These are phyloP conservation scores for Yarrowia galli DNA, from an alignment of 1,139 yeast species.

Conservation along the genomic window DNA sequence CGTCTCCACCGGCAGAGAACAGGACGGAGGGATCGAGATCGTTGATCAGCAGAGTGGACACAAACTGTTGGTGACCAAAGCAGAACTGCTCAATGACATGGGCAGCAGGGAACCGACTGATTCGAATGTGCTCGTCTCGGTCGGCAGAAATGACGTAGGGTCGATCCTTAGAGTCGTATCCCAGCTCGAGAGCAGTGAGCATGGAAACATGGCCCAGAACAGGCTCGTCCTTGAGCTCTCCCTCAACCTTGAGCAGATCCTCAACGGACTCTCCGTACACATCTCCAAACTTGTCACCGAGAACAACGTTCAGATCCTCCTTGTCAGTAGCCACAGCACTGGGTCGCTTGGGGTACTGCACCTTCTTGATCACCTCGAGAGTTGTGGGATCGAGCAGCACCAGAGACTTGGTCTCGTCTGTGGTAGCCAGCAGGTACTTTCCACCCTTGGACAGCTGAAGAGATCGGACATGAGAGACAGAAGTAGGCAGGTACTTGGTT, in stretches of 20 bases:
- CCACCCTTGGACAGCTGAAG: constrained; percentile 63
- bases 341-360: constrained; percentile 88
- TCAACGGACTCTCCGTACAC: constrained; percentile 64
- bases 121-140: constrained; percentile 93
- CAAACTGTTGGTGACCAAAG: constrained; percentile 86
- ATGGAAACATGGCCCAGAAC: constrained; percentile 95
- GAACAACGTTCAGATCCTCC: constrained; percentile 60
- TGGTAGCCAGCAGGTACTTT: constrained; percentile 66
- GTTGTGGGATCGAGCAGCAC: constrained; percentile 51
- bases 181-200: constrained; percentile 75
- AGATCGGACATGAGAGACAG: constrained; percentile 58
- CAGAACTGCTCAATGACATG: constrained; percentile 81
- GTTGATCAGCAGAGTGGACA: constrained; percentile 67
- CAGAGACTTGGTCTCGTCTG: constrained; percentile 87
- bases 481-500: constrained; percentile 32
- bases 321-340: constrained; percentile 69
- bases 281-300: constrained; percentile 98
- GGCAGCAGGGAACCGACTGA: constrained; percentile 82
- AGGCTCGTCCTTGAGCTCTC: constrained; percentile 60
- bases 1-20: constrained; percentile 92
- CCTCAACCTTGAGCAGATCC: constrained; percentile 44
- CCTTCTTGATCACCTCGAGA: constrained; percentile 67
- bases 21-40: constrained; percentile 58
- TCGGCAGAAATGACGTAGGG: constrained; percentile 80
- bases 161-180: constrained; percentile 54